phyloP scores from a whole-genome alignment of 768 basidiomycete genomes.

The Austroboletus eburneus region DNA sequence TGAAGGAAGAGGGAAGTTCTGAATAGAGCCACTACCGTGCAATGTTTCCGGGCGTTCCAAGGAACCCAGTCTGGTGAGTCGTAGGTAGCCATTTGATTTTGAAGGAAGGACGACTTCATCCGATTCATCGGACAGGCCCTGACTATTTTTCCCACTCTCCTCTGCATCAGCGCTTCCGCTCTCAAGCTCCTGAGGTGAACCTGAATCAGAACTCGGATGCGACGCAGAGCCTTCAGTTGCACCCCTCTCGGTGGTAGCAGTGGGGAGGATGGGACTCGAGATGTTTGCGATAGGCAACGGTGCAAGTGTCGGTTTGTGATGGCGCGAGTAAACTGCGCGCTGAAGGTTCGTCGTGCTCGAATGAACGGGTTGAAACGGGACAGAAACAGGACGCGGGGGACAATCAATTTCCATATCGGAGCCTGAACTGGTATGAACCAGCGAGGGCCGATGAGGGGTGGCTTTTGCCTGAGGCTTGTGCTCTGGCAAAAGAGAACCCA shows the following conservation, averaged over 20 bases:
- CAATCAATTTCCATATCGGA: slow-evolving; percentile 27
- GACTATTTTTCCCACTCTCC: slow-evolving; percentile 6
- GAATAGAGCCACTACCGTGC: background rate
- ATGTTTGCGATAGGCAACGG: slow-evolving; percentile 16
- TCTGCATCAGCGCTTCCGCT: slow-evolving; percentile 11
- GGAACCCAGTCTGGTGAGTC: slow-evolving; percentile 1
- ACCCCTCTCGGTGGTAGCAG: background rate
- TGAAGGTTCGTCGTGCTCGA: background rate
- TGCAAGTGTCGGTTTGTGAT: slow-evolving; percentile 6
- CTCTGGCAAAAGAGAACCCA: slow-evolving; percentile 11
- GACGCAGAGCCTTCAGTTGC: slow-evolving; percentile 8
- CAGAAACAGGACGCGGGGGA: slow-evolving; percentile 17
- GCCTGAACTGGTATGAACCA: slow-evolving; percentile 2
- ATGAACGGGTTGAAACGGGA: slow-evolving; percentile 12
- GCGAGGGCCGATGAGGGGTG: slow-evolving; percentile 7
- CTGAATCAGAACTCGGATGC: slow-evolving; percentile 9
- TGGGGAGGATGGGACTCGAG: slow-evolving; percentile 17
- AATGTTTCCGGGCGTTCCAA: background rate
- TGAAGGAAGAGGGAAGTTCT: background rate
- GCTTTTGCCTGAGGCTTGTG: slow-evolving; percentile 5
- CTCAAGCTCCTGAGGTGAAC: slow-evolving; percentile 15
- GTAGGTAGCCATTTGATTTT: background rate
- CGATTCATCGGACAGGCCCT: slow-evolving; percentile 4
- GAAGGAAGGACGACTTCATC: background rate
- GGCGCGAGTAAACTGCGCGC: background rate